A percentile compares a stretch with the other conserved stretches of the same genome.
Conservation (phyloP, 2,329 filamentous ascomycete genomes). For the Alternaria ventricosa region DNA sequence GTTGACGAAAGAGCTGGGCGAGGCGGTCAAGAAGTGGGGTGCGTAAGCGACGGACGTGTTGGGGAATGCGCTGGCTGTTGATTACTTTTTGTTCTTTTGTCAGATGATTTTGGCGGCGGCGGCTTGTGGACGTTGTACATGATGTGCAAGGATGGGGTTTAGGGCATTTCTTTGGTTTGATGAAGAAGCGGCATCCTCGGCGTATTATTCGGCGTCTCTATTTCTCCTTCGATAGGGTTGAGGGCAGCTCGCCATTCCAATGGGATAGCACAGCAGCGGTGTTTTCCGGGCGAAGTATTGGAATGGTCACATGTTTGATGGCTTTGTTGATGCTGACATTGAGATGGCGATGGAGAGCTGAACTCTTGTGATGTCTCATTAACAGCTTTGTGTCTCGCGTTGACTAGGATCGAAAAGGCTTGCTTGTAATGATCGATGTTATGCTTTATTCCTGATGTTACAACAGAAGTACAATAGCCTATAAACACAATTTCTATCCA, state of each 20-base stretch:
- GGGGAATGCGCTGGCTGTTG: not conserved
- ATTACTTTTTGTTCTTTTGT: not conserved
- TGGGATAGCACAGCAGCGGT: not conserved
- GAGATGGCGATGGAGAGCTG: not conserved
- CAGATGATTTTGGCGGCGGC: not conserved
- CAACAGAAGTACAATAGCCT: too few species aligned
- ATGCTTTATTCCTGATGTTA: too few species aligned
- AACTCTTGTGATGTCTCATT: too few species aligned
- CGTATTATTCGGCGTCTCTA: not conserved
- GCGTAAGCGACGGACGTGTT: not conserved
- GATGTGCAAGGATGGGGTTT: not conserved
- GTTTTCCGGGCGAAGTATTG: not conserved
- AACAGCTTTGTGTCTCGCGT: too few species aligned
- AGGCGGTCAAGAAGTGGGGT: conserved; percentile 17
- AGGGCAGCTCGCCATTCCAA: not conserved
- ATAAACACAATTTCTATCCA: too few species aligned
- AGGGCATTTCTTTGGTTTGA: not conserved
- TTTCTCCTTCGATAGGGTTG: not conserved
- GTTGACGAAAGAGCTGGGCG: conserved; percentile 10
- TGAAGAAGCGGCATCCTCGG: conserved; percentile 2
- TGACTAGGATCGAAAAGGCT: too few species aligned
- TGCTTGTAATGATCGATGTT: too few species aligned
- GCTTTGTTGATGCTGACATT: not conserved
- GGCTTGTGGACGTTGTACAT: not conserved
- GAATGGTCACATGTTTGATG: not conserved